Conservation (phyloP, 495 filamentous ascomycete genomes). For the Mytilinidion resinicola region DNA sequence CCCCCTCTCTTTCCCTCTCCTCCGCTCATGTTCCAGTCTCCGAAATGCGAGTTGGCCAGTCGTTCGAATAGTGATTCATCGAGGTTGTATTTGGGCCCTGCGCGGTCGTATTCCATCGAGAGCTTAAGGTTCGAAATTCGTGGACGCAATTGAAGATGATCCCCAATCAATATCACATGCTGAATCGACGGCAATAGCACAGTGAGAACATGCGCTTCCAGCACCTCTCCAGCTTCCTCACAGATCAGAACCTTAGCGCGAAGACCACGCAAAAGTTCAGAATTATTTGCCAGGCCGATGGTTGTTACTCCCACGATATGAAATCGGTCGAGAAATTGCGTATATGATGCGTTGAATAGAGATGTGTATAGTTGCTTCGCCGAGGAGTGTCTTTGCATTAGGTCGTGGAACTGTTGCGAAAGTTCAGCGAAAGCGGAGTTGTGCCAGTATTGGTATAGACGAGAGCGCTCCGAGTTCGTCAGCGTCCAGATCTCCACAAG, state of each 20-base stretch:
- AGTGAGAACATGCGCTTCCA: slow-evolving; percentile 64
- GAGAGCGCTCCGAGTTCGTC: no score
- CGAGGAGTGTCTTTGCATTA: no score
- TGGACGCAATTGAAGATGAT: slow-evolving; percentile 68
- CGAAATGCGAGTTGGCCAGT: slow-evolving; percentile 46
- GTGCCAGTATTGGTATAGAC: no score
- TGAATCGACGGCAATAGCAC: slow-evolving; percentile 64
- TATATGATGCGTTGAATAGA: no score
- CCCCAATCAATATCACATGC: slow-evolving; percentile 70
- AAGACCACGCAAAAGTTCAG: slow-evolving; percentile 54
- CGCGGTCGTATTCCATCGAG: slow-evolving; percentile 46
- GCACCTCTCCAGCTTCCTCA: slow-evolving; percentile 73
- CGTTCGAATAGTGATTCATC: slow-evolving; percentile 64
- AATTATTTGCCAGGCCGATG: slow-evolving; percentile 59
- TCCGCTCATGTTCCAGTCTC: no score
- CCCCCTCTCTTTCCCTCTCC: no score
- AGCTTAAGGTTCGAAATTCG: slow-evolving; percentile 60
- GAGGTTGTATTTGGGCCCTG: slow-evolving; percentile 51
- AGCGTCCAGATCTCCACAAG: no score
- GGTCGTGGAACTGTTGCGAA: no score
- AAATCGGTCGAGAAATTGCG: no score
- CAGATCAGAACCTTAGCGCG: slow-evolving; percentile 61
- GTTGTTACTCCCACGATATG: slow-evolving; percentile 71
- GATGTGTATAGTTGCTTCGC: no score
- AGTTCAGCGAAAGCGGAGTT: no score